Conservation (phyloP, 139 green algal genomes). For the Micractinium sp. region DNA sequence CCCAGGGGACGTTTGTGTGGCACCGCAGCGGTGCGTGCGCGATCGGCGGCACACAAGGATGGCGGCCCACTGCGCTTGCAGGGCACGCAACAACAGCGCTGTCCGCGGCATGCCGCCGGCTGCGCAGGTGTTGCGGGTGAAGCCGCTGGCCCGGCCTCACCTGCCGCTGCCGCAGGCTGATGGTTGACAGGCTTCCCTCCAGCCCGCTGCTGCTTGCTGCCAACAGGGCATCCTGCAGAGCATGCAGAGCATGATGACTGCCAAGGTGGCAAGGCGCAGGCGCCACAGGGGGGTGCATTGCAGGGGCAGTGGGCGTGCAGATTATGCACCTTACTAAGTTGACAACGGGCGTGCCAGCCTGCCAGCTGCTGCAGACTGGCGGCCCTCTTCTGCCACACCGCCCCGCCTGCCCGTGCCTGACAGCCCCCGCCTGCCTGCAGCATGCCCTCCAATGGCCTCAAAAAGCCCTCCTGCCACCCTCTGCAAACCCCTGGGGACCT, state of each 20-base stretch:
- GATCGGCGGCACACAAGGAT: too few species aligned
- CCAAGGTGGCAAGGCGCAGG: not conserved
- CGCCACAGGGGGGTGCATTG: not conserved
- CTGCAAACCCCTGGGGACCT: too few species aligned
- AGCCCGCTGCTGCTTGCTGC: not conserved
- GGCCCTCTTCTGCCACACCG: not conserved
- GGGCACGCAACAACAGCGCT: too few species aligned
- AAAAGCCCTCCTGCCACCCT: too few species aligned
- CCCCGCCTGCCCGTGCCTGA: not conserved
- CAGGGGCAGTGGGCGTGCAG: too few species aligned
- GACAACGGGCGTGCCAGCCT: too few species aligned
- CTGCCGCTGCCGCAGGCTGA: not conserved
- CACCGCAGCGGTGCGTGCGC: too few species aligned
- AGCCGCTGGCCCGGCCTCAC: too few species aligned
- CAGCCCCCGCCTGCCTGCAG: not conserved
- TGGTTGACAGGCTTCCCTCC: not conserved
- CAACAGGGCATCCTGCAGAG: not conserved
- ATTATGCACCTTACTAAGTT: not conserved
- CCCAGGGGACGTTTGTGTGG: not conserved
- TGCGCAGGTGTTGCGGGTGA: too few species aligned
- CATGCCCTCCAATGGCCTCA: too few species aligned
- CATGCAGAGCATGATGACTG: not conserved
- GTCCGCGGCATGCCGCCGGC: too few species aligned
- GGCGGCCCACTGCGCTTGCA: too few species aligned
- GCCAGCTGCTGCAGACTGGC: not conserved